phyloP scores from a whole-genome alignment of 768 basidiomycete species.

The Steccherinum ochraceum region DNA sequence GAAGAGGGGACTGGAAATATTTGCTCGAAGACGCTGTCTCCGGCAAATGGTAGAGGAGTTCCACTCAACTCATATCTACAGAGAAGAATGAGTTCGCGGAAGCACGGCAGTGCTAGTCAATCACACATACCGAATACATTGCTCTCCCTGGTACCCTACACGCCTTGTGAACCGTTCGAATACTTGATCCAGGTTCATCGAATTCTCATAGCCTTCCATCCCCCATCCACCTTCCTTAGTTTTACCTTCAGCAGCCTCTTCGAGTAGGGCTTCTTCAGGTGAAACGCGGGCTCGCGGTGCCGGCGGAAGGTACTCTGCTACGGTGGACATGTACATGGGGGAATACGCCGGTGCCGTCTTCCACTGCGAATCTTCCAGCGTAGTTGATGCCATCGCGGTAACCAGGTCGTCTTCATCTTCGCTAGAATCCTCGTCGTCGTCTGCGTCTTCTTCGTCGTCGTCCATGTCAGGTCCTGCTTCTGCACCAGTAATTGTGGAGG shows the following conservation, averaged over 20 bases:
- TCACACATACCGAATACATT: constrained; percentile 85
- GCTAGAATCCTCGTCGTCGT: constrained; percentile 21
- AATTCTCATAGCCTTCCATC: constrained; percentile 77
- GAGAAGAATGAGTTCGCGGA: too few species aligned
- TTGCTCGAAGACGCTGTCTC: constrained; percentile 60
- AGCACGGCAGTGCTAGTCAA: too few species aligned
- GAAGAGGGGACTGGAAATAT: constrained; percentile 59
- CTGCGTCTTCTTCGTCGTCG: constrained; percentile 10
- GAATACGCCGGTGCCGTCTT: constrained; percentile 55
- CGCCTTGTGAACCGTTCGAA: constrained; percentile 83
- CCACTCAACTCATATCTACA: constrained; percentile 84
- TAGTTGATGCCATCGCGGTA: constrained; percentile 50
- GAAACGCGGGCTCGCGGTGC: constrained; percentile 42
- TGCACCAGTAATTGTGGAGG: too few species aligned
- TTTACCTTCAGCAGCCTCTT: constrained; percentile 32
- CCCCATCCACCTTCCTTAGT: constrained; percentile 51
- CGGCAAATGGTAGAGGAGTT: constrained; percentile 79
- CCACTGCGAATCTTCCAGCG: constrained; percentile 63
- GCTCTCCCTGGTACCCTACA: constrained; percentile 64
- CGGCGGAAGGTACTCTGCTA: constrained; percentile 64
- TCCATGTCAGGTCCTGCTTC: neutral
- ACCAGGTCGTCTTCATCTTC: constrained; percentile 41
- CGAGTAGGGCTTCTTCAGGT: constrained; percentile 31
- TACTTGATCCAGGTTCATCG: constrained; percentile 70
- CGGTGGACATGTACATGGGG: constrained; percentile 69